Conservation (phyloP, 2,329 filamentous ascomycete species). For the Scedosporium boydii region DNA sequence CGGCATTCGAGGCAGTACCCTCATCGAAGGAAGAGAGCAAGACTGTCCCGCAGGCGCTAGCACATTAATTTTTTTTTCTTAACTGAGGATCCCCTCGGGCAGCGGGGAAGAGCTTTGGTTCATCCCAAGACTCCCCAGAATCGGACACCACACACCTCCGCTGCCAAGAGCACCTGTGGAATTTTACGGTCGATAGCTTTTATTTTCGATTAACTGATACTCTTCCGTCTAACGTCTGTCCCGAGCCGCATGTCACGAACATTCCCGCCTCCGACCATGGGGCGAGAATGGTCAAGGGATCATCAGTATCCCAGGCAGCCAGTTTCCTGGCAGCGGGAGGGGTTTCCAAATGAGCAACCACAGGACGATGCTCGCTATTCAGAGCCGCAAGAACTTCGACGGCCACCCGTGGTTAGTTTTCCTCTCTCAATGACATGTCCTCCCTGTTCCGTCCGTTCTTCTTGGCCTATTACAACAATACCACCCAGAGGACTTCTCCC, state of each 20-base stretch:
- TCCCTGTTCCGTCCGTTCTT: background rate
- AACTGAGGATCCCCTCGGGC: no score
- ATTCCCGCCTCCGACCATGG: conserved; percentile 2
- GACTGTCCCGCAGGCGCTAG: no score
- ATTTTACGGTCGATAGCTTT: no score
- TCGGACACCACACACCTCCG: background rate
- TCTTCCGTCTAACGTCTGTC: background rate
- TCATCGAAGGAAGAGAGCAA: no score
- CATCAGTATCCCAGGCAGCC: background rate
- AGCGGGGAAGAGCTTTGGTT: background rate
- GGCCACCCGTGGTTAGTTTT: conserved; percentile 3
- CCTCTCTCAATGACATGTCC: background rate
- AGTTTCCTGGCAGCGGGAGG: conserved; percentile 2
- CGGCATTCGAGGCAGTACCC: no score
- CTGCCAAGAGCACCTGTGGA: background rate
- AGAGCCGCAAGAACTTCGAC: conserved; percentile 1
- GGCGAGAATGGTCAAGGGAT: conserved; percentile 4
- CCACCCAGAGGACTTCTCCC: background rate
- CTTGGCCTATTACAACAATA: background rate
- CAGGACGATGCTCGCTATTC: conserved; percentile 1
- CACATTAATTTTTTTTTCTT: background rate
- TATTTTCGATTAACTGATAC: background rate
- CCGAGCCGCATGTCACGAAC: background rate
- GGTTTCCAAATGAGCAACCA: background rate
- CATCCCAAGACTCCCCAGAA: no score